These are phyloP conservation scores for Eucalyptus camaldulensis DNA, from an alignment of 345 rosid genomes.

Conservation along the genomic window DNA sequence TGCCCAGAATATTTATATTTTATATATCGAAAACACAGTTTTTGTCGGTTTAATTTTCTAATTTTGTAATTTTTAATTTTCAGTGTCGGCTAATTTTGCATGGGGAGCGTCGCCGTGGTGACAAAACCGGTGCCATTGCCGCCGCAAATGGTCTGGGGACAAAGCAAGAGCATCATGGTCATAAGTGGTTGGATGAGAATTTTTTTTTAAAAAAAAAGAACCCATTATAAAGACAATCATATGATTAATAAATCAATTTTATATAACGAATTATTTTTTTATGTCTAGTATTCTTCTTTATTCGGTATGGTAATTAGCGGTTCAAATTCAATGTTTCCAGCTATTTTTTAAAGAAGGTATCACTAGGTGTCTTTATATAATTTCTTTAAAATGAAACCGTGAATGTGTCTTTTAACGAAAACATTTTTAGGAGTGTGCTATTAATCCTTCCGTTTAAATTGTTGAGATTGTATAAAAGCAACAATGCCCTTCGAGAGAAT, in stretches of 20 bases:
- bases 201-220: not conserved
- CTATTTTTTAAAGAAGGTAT: not conserved
- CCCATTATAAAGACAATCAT: not conserved
- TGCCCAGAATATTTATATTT: no score
- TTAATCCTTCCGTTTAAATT: not conserved
- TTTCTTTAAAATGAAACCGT: not conserved
- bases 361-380: not conserved
- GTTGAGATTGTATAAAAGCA: not conserved
- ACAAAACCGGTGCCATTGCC: not conserved
- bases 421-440: not conserved
- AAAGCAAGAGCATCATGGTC: not conserved
- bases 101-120: not conserved
- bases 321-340: not conserved
- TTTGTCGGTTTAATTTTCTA: not conserved
- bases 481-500: not conserved
- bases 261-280: not conserved
- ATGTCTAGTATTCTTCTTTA: not conserved
- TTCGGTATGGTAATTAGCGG: not conserved
- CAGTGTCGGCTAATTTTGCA: not conserved
- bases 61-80: not conserved
- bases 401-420: not conserved
- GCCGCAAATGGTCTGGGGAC: not conserved
- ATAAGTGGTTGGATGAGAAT: not conserved
- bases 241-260: not conserved
- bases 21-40: not conserved